A percentile compares a stretch with the other conserved stretches of the same genome.
Conservation (phyloP, 164 flowering plant species). For the Dillenia turbinata region DNA sequence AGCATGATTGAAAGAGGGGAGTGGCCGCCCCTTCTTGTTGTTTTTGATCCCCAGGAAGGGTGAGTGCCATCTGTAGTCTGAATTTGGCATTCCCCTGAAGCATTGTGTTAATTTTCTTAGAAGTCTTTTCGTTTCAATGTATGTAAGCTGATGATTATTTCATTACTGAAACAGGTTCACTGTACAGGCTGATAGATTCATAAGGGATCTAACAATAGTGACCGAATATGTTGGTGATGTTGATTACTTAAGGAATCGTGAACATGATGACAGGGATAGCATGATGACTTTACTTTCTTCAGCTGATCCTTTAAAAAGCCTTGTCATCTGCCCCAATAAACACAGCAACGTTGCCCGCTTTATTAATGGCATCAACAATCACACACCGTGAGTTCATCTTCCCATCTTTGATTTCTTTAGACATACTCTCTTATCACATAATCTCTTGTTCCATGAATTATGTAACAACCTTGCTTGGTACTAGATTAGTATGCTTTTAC, state of each 20-base stretch:
- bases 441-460: too few species aligned
- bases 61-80: constrained; percentile 15
- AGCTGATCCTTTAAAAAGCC: constrained; percentile 48
- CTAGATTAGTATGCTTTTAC: too few species aligned
- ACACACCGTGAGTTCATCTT: constrained; percentile 53
- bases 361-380: constrained; percentile 92
- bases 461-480: too few species aligned
- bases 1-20: constrained; percentile 82
- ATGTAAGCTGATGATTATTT: not conserved
- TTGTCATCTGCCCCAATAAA: constrained; percentile 90
- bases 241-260: constrained; percentile 80
- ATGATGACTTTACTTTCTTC: constrained; percentile 83
- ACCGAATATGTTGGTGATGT: constrained; percentile 93
- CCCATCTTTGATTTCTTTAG: not conserved
- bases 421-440: not conserved
- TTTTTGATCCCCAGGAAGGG: constrained; percentile 88
- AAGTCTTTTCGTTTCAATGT: not conserved
- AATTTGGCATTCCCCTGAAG: too few species aligned
- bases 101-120: not conserved
- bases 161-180: constrained; percentile 58
- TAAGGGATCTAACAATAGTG: constrained; percentile 78
- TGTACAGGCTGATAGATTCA: constrained; percentile 77
- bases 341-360: constrained; percentile 90
- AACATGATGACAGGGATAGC: constrained; percentile 81
- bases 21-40: constrained; percentile 91